phyloP scores from a whole-genome alignment of 306 rosid genomes.

The Castanea mollissima region DNA sequence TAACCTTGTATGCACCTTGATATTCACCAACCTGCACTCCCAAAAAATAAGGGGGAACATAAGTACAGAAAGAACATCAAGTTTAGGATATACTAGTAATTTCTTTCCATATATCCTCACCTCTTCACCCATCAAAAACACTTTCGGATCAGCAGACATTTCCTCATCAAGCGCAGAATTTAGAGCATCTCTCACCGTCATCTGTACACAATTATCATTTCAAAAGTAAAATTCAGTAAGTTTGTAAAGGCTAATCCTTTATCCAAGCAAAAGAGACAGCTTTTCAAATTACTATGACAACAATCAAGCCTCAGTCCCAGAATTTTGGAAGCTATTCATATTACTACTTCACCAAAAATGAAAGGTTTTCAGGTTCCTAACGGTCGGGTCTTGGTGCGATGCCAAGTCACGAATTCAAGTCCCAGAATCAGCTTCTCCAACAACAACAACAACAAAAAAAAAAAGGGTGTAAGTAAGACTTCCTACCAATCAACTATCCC shows the following conservation, averaged over 20 bases:
- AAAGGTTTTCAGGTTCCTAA: not conserved
- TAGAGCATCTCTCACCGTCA: constrained; percentile 84
- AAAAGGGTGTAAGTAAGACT: no score
- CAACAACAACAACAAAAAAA: no score
- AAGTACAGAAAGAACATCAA: constrained; percentile 1
- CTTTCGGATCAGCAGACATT: constrained; percentile 97
- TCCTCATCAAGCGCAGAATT: constrained; percentile 97
- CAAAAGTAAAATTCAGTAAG: not conserved
- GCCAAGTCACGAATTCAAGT: no score
- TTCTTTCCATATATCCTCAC: constrained; percentile 29
- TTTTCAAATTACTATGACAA: not conserved
- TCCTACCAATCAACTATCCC: no score
- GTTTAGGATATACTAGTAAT: not conserved
- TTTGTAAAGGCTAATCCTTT: not conserved
- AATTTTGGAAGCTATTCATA: no score
- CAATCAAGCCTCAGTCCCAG: no score
- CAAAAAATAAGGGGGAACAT: constrained; percentile 17
- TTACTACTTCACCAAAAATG: not conserved
- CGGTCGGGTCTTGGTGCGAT: no score
- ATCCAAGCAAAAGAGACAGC: not conserved
- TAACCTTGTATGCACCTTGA: constrained; percentile 99
- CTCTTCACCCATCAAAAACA: constrained; percentile 99
- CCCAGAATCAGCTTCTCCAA: no score
- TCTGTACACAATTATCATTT: constrained; percentile 41
- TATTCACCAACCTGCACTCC: constrained; percentile 90